Evolutionary conservation across 2,329 filamentous ascomycete genomes (phyloP).

Genomic region (Trichoderma koningiopsis): DNA sequence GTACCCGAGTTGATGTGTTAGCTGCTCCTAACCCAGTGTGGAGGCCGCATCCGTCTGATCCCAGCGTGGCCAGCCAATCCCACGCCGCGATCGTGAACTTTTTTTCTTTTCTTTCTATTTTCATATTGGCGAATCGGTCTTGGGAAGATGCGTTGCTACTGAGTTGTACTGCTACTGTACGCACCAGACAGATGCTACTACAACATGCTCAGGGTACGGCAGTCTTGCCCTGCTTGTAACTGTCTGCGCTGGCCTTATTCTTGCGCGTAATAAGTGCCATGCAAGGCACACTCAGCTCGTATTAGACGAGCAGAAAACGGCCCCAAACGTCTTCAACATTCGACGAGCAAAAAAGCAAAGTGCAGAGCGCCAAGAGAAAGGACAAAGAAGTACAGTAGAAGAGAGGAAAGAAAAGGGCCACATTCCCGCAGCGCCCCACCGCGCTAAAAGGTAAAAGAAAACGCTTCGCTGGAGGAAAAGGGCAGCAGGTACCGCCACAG

Average conservation of each 20-base stretch:
- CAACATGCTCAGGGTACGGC: neutral
- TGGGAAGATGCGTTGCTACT: neutral
- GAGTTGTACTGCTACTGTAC: neutral
- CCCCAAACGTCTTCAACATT: conserved; percentile 1
- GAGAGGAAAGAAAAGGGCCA: neutral
- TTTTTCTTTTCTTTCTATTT: neutral
- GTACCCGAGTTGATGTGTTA: neutral
- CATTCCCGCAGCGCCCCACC: conserved; percentile 10
- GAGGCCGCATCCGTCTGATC: conserved; percentile 15
- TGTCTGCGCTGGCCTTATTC: neutral
- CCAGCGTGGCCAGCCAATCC: neutral
- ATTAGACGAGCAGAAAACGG: neutral
- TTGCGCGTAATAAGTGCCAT: neutral
- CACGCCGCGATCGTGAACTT: neutral
- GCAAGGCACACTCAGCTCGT: neutral
- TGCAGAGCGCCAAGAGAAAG: neutral
- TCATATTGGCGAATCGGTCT: neutral
- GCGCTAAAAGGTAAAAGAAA: conserved; percentile 12
- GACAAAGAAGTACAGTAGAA: neutral
- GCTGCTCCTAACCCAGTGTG: conserved; percentile 5
- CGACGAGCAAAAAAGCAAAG: neutral
- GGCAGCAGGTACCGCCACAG: conserved; percentile 12
- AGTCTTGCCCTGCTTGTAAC: neutral
- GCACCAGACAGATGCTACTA: neutral
- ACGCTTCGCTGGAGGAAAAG: conserved; percentile 9